A percentile compares a stretch with the other conserved stretches of the same genome.
These are phyloP conservation scores for Collybia sp. DNA, from an alignment of 768 basidiomycete species.

Conservation along the genomic window DNA sequence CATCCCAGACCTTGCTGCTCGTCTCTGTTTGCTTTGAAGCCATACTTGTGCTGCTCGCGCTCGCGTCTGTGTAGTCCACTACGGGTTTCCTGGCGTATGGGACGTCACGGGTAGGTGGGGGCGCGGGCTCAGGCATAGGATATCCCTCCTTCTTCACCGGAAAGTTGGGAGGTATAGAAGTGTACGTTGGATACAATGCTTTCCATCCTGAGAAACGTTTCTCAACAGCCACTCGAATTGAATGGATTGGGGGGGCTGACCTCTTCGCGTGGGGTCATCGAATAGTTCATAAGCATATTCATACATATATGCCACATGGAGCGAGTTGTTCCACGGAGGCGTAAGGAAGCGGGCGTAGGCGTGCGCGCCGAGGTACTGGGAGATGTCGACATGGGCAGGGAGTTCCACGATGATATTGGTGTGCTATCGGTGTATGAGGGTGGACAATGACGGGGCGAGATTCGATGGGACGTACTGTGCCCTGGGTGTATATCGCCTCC, in stretches of 20 bases:
- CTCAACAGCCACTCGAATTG: neutral
- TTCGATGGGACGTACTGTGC: conserved; percentile 18
- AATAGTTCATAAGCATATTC: conserved; percentile 22
- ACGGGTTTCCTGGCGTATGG: too few species aligned
- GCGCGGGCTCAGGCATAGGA: too few species aligned
- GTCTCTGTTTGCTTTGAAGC: too few species aligned
- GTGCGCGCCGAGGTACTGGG: conserved; percentile 22
- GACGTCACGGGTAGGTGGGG: too few species aligned
- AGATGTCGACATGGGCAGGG: conserved; percentile 18
- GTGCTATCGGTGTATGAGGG: conserved; percentile 11
- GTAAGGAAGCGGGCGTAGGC: conserved; percentile 14
- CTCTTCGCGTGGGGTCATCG: conserved; percentile 18
- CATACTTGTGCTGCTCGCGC: too few species aligned
- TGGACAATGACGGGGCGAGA: neutral
- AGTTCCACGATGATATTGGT: conserved; percentile 26
- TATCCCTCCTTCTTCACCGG: too few species aligned
- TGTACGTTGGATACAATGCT: conserved; percentile 9
- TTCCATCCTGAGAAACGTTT: too few species aligned
- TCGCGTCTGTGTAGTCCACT: too few species aligned
- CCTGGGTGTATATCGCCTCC: conserved; percentile 23
- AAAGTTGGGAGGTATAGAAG: neutral
- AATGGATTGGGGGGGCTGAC: conserved; percentile 5
- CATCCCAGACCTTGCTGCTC: too few species aligned
- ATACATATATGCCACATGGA: conserved; percentile 21
- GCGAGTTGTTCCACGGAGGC: conserved; percentile 2